Evolutionary conservation across 1,284 basidiomycete species (phyloP), one percentile per base, ranked within the genome.

Genomic region (Trichosporon sp.): DNA sequence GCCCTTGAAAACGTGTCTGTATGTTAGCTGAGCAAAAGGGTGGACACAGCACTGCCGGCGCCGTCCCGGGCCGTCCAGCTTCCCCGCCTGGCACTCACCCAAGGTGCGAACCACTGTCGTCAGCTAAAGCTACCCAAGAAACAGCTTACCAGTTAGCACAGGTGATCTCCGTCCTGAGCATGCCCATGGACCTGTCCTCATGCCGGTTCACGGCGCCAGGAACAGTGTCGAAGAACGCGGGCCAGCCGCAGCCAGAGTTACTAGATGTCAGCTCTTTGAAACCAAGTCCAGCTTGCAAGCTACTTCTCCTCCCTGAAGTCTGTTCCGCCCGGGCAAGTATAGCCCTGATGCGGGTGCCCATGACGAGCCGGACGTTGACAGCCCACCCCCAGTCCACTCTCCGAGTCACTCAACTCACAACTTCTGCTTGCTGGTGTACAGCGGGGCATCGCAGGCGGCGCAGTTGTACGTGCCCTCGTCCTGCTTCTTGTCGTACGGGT

Each of bases 141-240:
- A n/a, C 88, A 64, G 73, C 77, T 71, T 65, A 79, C 77, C 81
- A 83, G 69, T 82, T 83, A 62, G 80, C 77, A 68, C 82, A 83
- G 9, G 77, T 71, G 32, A 83, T 83, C 74, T 83, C 82, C 15
- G 78, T 82, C 6, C 82, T 76, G 32, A 73, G 76, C 83, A 84
- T 85, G 56, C 84, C 83, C 75, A 83, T 82, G 12, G 82, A 81
- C 29, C 74, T 71, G 75, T 85, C 84, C 62, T 81, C 80, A 63
- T 85, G 82, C 51, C 85, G 86, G 67, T 82, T 87, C n/a, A 97
- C 92, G 13, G 95, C 92, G 38, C 94, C 95, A 0, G 94, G 95
- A 69, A 97, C 89, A 2, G 93, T 92, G 78, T 96, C 94, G 80
- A 91, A 98, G 86, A 95, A 98, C 0, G 94, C 94, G n/a, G 94